A percentile compares a stretch with the other conserved stretches of the same genome.
These are phyloP conservation scores for Torulaspora delbrueckii DNA, from an alignment of 805 yeast species.

Conservation along the genomic window DNA sequence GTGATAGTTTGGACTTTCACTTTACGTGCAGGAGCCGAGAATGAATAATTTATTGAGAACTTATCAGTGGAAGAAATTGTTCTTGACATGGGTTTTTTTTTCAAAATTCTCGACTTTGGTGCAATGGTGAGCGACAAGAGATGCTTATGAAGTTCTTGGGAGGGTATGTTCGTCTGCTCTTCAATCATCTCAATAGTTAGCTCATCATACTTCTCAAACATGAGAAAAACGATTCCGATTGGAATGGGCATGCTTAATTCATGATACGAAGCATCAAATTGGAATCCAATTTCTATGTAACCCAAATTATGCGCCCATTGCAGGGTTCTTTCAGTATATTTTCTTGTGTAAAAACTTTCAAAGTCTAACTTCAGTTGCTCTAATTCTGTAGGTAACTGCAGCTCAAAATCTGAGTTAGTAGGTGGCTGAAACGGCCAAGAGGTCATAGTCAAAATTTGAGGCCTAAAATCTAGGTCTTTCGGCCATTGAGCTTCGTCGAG, in stretches of 20 bases:
- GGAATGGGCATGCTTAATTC: conserved; percentile 76
- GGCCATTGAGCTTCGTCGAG: conserved; percentile 14
- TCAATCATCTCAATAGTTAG: conserved; percentile 59
- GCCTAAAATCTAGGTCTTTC: conserved; percentile 40
- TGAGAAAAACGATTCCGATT: conserved; percentile 70
- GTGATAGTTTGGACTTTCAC: conserved; percentile 67
- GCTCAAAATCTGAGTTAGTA: conserved; percentile 25
- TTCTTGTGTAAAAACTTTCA: conserved; percentile 46
- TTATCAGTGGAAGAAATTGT: conserved; percentile 59
- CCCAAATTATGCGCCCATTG: conserved; percentile 84
- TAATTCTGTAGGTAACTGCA: conserved; percentile 43
- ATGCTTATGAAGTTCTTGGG: conserved; percentile 66
- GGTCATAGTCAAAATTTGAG: conserved; percentile 54
- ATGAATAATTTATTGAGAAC: conserved; percentile 63
- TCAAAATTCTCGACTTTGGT: conserved; percentile 69
- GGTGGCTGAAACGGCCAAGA: conserved; percentile 58
- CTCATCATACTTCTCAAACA: conserved; percentile 56
- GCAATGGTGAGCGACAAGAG: conserved; percentile 81
- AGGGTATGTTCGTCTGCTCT: conserved; percentile 66
- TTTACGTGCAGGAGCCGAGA: conserved; percentile 61
- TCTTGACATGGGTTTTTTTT: conserved; percentile 69
- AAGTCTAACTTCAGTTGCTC: conserved; percentile 42
- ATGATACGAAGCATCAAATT: conserved; percentile 64
- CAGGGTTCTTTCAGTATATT: conserved; percentile 55
- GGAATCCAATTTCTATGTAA: conserved; percentile 69